Evolutionary conservation across 192 early-diverging fungal species (phyloP), one percentile per base, ranked within the genome.

Genomic region (Entomortierella chlamydospora): DNA sequence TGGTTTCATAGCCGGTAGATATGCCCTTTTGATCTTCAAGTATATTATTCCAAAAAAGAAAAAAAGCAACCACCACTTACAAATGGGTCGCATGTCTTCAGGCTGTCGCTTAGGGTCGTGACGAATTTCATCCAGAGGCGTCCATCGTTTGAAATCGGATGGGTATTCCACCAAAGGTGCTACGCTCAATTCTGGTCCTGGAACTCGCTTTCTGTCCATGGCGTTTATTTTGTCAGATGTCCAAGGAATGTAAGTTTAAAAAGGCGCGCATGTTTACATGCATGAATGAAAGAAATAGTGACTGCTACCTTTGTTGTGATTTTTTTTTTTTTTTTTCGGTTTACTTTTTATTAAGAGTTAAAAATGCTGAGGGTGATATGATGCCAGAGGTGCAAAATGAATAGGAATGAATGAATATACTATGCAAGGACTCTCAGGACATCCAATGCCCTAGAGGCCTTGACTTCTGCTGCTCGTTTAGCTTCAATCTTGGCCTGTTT

Each of bases 51-150:
- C n/a, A n/a, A n/a, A n/a, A n/a, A n/a, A n/a, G n/a, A n/a, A n/a
- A n/a, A n/a, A n/a, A n/a, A n/a, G n/a, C n/a, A n/a, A n/a, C n/a
- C 43, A 49, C 55, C 4, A 81, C 83, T 62, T 82, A 89, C 88
- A 89, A 39, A 87, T 84, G 29, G 83, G 82, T 52, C 88, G 65
- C 73, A 89, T 81, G 58, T 87, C 84, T 55, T 89, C 88, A 20
- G 82, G 67, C 29, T 80, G 79, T 33, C 76, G 67, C 17, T 85
- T 82, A 41, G 86, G 69, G 70, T 89, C 85, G 34, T 61, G 65
- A 39, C 88, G 72, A n/a, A 57, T 50, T 31, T 74, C 68, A 29
- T 70, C 69, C 11, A 70, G 47, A 2, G 83, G 64, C 2, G 68
- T 59, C 25, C 77, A 72, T 57, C 60, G 68, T 49, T 80, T 64